A percentile compares a stretch with the other conserved stretches of the same genome.
Conservation (phyloP, 371 early-diverging fungal genomes). For the Lichtheimia corymbifera region DNA sequence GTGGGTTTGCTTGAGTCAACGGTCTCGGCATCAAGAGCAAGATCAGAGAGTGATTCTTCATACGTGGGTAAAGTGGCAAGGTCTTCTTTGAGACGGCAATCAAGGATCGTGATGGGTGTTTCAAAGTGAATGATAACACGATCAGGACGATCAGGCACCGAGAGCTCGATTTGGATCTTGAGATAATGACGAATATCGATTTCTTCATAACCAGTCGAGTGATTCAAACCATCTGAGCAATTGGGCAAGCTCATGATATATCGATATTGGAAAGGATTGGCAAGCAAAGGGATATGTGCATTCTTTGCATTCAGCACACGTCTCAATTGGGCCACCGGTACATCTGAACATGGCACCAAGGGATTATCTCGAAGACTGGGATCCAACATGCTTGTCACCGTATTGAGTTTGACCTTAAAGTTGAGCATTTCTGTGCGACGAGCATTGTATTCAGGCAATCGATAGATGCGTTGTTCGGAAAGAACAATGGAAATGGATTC, state of each 20-base stretch:
- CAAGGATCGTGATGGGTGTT: constrained; percentile 48
- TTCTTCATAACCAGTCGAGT: constrained; percentile 40
- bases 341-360: constrained; percentile 25
- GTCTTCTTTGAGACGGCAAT: constrained; percentile 49
- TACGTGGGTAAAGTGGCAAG: constrained; percentile 43
- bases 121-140: constrained; percentile 35
- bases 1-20: constrained; percentile 15
- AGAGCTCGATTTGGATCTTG: constrained; percentile 38
- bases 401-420: constrained; percentile 32
- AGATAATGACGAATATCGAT: constrained; percentile 41
- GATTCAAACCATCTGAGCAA: constrained; percentile 38
- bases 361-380: constrained; percentile 20
- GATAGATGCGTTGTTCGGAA: constrained; percentile 41
- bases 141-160: constrained; percentile 17
- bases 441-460: constrained; percentile 45
- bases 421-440: constrained; percentile 37
- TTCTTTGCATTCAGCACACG: constrained; percentile 39
- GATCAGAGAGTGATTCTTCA: constrained; percentile 34
- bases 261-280: constrained; percentile 40
- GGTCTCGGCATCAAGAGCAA: constrained; percentile 24
- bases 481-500: constrained; percentile 37
- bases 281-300: constrained; percentile 39
- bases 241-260: constrained; percentile 46
- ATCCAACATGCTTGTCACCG: constrained; percentile 28
- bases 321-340: constrained; percentile 26